Base-by-base conservation (phyloP, 305 asterid species). In the Plantago coronopus region DNA sequence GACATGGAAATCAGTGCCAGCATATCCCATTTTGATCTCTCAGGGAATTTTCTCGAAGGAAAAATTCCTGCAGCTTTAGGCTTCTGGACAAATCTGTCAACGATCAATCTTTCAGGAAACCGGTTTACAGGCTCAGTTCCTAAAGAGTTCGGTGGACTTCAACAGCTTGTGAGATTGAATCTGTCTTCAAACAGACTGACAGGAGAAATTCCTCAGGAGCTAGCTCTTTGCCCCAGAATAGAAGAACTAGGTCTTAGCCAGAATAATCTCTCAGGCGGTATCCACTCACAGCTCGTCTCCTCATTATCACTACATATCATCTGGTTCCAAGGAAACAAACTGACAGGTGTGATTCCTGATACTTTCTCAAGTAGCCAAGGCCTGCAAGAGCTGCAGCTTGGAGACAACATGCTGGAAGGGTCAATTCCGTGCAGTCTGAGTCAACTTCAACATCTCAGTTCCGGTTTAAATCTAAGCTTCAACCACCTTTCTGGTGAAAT, bases 341-440 rank as follows among this genome's bases (percentile, higher is more conserved):
- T 79, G 54, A 66, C 58, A 5, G 76, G 72, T 17, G 73, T 48
- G 43, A 57, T 79, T 63, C 80, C 75, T 3, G 62, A 72, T 61
- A 37, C 77, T 29, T 76, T 72, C 64, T 53, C 57, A 14, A 57
- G 75, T 57, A 56, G 74, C 63, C 80, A 76, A 54, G 63, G 42
- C 53, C 71, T 76, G 44, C 66, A n/a, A n/a, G 69, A 66, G 62
- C 67, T 79, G 59, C 82, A 79, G 68, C 82, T 79, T 43, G 82
- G 82, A 7, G 40, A 65, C 71, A 79, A 79, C 64, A 68, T 64
- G 67, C 79, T 79, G 10, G 75, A 69, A 61, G 80, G 80, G 40
- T 54, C 64, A 9, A 71, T 79, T 69, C 82, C 80, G 21, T 79
- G 82, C 77, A 67, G 77, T 72, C 74, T 79, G 60, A 65, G 78